phyloP scores from a whole-genome alignment of 768 basidiomycete species.

The Boletus speciosus region DNA sequence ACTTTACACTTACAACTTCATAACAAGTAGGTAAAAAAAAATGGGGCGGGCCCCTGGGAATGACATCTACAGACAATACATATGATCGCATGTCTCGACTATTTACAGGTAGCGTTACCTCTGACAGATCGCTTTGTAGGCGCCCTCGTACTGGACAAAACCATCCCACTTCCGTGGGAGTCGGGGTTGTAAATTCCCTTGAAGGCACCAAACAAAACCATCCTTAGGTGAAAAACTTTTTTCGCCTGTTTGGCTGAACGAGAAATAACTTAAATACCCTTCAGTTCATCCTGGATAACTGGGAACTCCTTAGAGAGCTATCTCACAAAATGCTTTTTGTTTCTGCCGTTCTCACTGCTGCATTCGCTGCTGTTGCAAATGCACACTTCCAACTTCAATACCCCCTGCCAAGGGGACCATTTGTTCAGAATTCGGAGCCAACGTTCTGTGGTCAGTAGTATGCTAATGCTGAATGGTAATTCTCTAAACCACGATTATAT shows the following conservation, averaged over 20 bases:
- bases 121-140: no score
- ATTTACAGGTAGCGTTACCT: no score
- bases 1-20: no score
- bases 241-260: neutral
- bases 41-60: no score
- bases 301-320: neutral
- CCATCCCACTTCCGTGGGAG: no score
- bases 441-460: conserved; percentile 61
- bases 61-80: no score
- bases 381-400: conserved; percentile 84
- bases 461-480: neutral
- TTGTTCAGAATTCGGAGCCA: conserved; percentile 56
- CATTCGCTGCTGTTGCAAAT: conserved; percentile 40
- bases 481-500: neutral
- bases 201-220: conserved; percentile 21
- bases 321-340: conserved; percentile 33
- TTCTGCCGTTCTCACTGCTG: conserved; percentile 34
- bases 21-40: no score
- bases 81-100: no score
- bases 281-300: neutral
- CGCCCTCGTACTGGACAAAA: no score
- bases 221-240: conserved; percentile 20
- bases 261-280: conserved; percentile 8
- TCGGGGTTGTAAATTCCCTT: no score
- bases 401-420: conserved; percentile 68